Conservation (phyloP, 163 green algal genomes). For the Scenedesmus sp. region DNA sequence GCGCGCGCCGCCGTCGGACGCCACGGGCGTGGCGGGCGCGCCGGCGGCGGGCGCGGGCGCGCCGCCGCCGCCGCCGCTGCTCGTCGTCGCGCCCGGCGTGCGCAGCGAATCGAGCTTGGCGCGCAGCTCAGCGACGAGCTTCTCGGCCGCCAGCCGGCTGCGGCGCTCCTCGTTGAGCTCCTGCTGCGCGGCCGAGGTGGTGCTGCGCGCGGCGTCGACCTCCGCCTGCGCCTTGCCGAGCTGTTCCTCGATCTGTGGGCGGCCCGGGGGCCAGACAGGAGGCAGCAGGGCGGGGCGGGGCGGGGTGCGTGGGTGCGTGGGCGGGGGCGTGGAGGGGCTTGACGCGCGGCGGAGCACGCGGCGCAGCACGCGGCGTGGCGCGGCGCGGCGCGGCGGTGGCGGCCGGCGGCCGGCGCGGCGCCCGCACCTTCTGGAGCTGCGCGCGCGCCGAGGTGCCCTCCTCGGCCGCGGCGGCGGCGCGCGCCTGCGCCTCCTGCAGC, state of each 20-base stretch:
- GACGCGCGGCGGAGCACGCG: too few relatives aligned
- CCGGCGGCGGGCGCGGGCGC: too few relatives aligned
- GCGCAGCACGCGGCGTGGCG: too few relatives aligned
- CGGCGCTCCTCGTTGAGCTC: constrained; percentile 40
- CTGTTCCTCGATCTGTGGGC: constrained; percentile 33
- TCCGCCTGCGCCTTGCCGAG: constrained; percentile 2
- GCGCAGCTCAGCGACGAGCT: constrained; percentile 26
- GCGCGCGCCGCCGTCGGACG: too few relatives aligned
- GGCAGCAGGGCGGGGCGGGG: too few relatives aligned
- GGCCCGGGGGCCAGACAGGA: neutral
- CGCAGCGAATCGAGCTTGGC: constrained; percentile 14
- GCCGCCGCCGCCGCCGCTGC: too few relatives aligned
- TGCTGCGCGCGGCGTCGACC: constrained; percentile 17
- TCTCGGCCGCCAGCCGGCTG: constrained; percentile 38
- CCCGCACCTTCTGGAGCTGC: constrained; percentile 25
- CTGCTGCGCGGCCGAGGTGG: neutral
- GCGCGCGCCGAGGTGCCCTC: neutral
- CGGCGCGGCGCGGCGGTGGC: too few relatives aligned
- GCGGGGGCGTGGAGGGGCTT: too few relatives aligned
- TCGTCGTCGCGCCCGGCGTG: neutral
- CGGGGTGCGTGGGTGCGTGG: too few relatives aligned
- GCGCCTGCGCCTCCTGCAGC: constrained; percentile 26
- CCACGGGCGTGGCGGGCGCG: too few relatives aligned
- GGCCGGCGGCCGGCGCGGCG: too few relatives aligned
- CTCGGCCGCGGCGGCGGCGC: neutral